These are phyloP conservation scores for Xylaria sp. DNA, from an alignment of 2,329 filamentous ascomycete species.

Conservation along the genomic window DNA sequence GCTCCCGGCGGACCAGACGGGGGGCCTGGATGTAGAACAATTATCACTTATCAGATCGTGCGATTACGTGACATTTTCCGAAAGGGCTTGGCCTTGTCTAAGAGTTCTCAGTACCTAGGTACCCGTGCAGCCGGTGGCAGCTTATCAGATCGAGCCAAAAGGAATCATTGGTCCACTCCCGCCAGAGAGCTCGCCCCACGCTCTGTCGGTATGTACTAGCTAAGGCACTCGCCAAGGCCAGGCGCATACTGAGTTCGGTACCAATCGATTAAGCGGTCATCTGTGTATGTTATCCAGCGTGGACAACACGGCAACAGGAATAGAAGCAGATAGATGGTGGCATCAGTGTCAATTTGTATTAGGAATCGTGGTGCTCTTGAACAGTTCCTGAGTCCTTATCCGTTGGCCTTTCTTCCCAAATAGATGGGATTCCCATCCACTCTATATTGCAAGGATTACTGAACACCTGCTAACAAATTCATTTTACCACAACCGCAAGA, in stretches of 20 bases:
- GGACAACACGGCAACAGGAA: neutral
- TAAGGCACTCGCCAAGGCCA: neutral
- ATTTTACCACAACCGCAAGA: neutral
- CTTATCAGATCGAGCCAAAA: slow-evolving; percentile 37
- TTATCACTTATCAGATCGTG: slow-evolving; percentile 32
- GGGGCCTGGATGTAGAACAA: neutral
- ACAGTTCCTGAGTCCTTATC: neutral
- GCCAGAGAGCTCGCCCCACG: neutral
- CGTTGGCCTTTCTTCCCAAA: neutral
- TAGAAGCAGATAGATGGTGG: neutral
- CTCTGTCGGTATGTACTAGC: neutral
- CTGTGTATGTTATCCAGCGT: neutral
- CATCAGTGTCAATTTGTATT: neutral
- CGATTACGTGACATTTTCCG: slow-evolving; percentile 14
- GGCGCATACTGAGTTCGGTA: neutral
- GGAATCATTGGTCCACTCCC: slow-evolving; percentile 20
- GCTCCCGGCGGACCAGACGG: neutral
- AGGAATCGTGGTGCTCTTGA: neutral
- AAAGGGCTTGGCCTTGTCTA: neutral
- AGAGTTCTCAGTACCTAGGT: neutral
- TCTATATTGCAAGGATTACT: slow-evolving; percentile 8
- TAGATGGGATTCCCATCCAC: slow-evolving; percentile 25
- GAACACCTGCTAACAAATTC: slow-evolving; percentile 4
- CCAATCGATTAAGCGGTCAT: neutral
- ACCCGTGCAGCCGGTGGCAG: slow-evolving; percentile 3